Conservation (phyloP, 306 rosid species). For the Quercus mongolica region DNA sequence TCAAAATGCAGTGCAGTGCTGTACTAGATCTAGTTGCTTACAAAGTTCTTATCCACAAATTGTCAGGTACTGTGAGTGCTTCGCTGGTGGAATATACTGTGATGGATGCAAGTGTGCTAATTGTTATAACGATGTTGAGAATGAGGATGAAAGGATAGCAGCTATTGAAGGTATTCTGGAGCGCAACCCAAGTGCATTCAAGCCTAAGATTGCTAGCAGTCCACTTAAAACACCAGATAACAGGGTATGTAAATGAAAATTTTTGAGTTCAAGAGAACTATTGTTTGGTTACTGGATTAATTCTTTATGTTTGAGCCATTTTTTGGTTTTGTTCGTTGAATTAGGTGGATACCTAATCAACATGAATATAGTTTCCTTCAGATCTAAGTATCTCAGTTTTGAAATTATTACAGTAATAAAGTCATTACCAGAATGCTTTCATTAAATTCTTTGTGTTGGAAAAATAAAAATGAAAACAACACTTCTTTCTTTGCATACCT, state of each 20-base stretch:
- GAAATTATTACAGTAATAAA: no score
- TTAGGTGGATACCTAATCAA: neutral
- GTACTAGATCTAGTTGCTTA: neutral
- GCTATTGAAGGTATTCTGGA: conserved; percentile 96
- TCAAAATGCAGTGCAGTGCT: neutral
- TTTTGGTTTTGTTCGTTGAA: neutral
- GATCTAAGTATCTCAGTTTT: no score
- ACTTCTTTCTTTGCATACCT: no score
- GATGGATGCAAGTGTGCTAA: conserved; percentile 97
- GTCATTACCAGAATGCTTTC: no score
- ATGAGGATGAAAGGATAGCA: conserved; percentile 86
- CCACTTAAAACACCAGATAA: conserved; percentile 69
- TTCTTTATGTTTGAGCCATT: conserved; percentile 10
- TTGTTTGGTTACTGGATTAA: conserved; percentile 13
- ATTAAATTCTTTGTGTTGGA: no score
- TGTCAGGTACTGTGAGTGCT: conserved; percentile 96
- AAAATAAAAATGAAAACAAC: no score
- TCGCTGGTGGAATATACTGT: conserved; percentile 96
- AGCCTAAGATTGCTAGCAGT: conserved; percentile 97
- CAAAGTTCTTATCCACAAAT: conserved; percentile 10
- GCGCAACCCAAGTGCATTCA: conserved; percentile 96
- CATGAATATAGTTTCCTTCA: neutral
- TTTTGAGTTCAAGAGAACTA: conserved; percentile 1
- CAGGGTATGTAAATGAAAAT: conserved; percentile 48
- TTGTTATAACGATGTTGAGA: conserved; percentile 89